These are phyloP conservation scores for Lactarius indigo DNA, from an alignment of 768 basidiomycete genomes.

Conservation along the genomic window DNA sequence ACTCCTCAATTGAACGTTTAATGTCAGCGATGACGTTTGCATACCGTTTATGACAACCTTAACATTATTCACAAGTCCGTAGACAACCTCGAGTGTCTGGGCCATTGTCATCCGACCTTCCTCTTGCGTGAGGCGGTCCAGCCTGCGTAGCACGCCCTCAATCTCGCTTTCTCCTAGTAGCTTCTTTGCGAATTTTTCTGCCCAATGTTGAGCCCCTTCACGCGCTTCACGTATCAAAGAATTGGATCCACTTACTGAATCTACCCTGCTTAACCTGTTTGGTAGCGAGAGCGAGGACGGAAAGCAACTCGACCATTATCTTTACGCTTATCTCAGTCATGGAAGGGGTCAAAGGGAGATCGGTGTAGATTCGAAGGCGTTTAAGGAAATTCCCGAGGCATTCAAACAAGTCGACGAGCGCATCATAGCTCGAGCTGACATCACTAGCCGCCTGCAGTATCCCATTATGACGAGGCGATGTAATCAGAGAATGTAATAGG, in stretches of 20 bases:
- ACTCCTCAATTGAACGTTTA: not conserved
- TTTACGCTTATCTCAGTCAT: not conserved
- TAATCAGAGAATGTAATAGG: no score
- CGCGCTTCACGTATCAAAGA: no score
- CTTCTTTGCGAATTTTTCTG: not conserved
- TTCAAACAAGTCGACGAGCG: slow-evolving; percentile 2
- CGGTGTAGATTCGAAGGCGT: slow-evolving; percentile 3
- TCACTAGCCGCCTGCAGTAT: not conserved
- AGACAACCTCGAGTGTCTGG: not conserved
- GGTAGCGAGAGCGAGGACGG: slow-evolving; percentile 1
- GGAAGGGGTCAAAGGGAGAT: not conserved
- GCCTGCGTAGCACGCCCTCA: no score
- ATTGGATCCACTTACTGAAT: not conserved
- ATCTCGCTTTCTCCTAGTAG: not conserved
- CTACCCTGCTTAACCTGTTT: not conserved
- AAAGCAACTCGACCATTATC: slow-evolving; percentile 4
- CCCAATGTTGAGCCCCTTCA: not conserved
- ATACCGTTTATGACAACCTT: not conserved
- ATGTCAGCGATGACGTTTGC: not conserved
- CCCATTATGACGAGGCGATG: not conserved
- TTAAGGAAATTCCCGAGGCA: not conserved
- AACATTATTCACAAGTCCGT: not conserved
- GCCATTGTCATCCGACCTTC: not conserved
- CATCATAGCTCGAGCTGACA: not conserved
- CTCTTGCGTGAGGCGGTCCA: no score